phyloP scores from a whole-genome alignment of 2,329 filamentous ascomycete species.

The Colletotrichum somersetense region DNA sequence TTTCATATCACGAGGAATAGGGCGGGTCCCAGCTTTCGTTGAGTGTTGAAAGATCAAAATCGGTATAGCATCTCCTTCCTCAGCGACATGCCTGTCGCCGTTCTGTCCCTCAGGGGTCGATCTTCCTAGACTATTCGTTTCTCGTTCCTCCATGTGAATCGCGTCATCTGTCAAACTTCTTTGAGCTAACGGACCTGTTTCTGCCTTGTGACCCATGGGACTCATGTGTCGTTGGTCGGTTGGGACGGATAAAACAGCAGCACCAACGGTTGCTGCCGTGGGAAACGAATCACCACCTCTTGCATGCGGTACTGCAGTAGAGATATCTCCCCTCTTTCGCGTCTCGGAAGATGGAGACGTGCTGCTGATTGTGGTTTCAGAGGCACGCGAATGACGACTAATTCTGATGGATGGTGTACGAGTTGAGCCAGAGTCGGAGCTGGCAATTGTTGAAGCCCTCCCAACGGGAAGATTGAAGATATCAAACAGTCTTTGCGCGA shows the following conservation, averaged over 20 bases:
- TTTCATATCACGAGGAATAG: conserved; percentile 4
- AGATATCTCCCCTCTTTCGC: neutral
- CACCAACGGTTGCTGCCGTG: conserved; percentile 51
- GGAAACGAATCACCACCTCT: neutral
- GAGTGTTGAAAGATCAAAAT: neutral
- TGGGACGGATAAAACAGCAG: conserved; percentile 50
- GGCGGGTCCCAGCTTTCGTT: neutral
- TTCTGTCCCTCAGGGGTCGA: neutral
- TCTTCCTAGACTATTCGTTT: too few relatives aligned
- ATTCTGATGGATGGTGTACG: conserved; percentile 5
- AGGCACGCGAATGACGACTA: conserved; percentile 19
- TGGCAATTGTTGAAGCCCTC: conserved; percentile 53
- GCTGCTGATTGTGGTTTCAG: conserved; percentile 18
- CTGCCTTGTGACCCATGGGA: neutral
- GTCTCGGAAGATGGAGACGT: neutral
- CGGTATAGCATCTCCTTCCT: neutral
- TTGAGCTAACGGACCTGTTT: neutral
- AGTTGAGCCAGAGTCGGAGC: conserved; percentile 32
- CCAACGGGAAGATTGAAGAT: conserved; percentile 49
- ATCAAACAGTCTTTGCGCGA: conserved; percentile 43
- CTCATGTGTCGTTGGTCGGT: neutral
- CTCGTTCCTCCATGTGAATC: neutral
- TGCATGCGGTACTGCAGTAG: neutral
- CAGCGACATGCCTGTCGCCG: neutral
- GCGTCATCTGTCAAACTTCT: neutral